A percentile compares a stretch with the other conserved stretches of the same genome.
Evolutionary conservation across 2,329 filamentous ascomycete species (phyloP).

Genomic region (Penicillium palitans): DNA sequence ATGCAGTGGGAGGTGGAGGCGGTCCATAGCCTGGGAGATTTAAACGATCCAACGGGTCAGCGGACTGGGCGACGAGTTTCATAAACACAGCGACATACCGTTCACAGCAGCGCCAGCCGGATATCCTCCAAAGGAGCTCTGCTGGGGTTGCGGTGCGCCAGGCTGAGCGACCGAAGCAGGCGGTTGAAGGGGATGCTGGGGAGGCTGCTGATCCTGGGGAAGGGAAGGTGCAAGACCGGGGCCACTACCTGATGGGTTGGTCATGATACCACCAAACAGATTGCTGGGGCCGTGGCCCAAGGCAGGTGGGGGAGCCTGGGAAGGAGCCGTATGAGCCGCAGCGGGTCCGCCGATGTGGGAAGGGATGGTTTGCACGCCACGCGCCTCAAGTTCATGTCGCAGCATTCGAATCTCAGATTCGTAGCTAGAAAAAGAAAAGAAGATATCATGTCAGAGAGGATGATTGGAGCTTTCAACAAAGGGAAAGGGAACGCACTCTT

Average conservation of each 20-base stretch:
- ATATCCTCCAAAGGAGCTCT: slow-evolving; percentile 68
- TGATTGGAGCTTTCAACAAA: neutral
- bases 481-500: slow-evolving; percentile 66
- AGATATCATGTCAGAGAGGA: slow-evolving; percentile 13
- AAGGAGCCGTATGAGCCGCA: slow-evolving; percentile 74
- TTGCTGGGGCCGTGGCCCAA: slow-evolving; percentile 87
- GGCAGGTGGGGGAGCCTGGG: slow-evolving; percentile 79
- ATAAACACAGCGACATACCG: slow-evolving; percentile 50
- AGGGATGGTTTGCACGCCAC: slow-evolving; percentile 63
- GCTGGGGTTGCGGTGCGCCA: slow-evolving; percentile 70
- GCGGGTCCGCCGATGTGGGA: slow-evolving; percentile 65
- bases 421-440: slow-evolving; percentile 60
- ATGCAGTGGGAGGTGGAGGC: slow-evolving; percentile 81
- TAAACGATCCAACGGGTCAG: slow-evolving; percentile 47
- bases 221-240: slow-evolving; percentile 78
- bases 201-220: slow-evolving; percentile 63
- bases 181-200: slow-evolving; percentile 60
- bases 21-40: slow-evolving; percentile 66
- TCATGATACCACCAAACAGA: slow-evolving; percentile 94
- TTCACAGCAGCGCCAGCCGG: slow-evolving; percentile 65
- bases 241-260: slow-evolving; percentile 79
- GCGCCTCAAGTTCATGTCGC: slow-evolving; percentile 79
- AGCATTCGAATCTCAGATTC: slow-evolving; percentile 86
- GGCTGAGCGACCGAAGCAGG: slow-evolving; percentile 57
- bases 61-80: slow-evolving; percentile 39